Evolutionary conservation across 768 basidiomycete genomes (phyloP), one percentile per base, ranked within the genome.

Genomic region (Lactarius hatsudake): DNA sequence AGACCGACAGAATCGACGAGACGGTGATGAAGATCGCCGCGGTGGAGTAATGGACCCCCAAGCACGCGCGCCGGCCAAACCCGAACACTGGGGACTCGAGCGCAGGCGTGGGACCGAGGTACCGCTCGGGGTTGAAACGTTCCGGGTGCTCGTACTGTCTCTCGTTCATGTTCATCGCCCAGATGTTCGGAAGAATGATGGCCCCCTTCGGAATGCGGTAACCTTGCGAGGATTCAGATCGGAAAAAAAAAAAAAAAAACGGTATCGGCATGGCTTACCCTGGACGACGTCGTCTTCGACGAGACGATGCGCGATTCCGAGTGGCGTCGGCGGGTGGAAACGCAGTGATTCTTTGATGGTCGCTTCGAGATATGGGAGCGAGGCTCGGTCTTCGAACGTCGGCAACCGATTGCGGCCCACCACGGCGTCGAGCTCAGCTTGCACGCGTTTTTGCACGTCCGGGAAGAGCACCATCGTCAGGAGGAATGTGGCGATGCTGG

Each of bases 141-240:
- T 61, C 55, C 32, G 69, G 69, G 28, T 65, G 56, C 1, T 59
- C 67, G 57, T 71, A 71, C 26, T 65, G 55, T 12, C 65, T 69
- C 30, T 64, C 63, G 58, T 71, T 62, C 68, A 69, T 69, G 38
- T 59, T 65, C 63, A 71, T 71, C 36, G 67, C 69, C 67, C 77
- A 79, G 55, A 78, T 72, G 61, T 79, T 79, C 20, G 75, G 69
- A 34, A 79, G 69, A 13, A 79, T 63, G 53, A 76, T 73, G 20
- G 76, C 68, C 20, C 74, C 78, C 63, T 76, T 75, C 5, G 79
- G 78, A 45, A 80, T 76, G 53, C 61, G 67, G 68, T 77, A 76
- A 4, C 77, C 78, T 36, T 20, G 58, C 34, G 34, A 34, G 8
- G 34, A 9, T 1, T 2, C 34, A 34, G 57, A n/a, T 58, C 26